phyloP scores from a whole-genome alignment of 2,329 filamentous ascomycete genomes.

The Ceratocystis huliohia region DNA sequence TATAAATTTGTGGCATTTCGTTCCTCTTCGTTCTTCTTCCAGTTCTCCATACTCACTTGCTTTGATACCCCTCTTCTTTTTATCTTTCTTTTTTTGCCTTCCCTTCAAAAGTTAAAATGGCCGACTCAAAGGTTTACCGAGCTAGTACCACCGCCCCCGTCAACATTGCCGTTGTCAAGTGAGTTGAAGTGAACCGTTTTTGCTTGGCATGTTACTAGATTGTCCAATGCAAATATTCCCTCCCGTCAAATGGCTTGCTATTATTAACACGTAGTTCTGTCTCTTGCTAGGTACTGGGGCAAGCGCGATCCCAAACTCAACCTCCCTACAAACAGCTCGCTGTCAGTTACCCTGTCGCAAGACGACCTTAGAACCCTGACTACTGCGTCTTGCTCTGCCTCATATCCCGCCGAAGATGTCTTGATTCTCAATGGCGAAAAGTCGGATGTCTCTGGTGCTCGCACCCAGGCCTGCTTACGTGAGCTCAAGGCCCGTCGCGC shows the following conservation, averaged over 20 bases:
- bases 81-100: background rate
- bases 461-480: slow-evolving; percentile 88
- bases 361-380: slow-evolving; percentile 88
- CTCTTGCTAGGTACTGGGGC: slow-evolving; percentile 60
- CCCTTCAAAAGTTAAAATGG: slow-evolving; percentile 29
- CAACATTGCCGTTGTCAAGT: slow-evolving; percentile 98
- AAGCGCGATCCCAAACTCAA: slow-evolving; percentile 91
- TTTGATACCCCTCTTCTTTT: slow-evolving; percentile 1
- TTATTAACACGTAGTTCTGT: background rate
- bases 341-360: slow-evolving; percentile 93
- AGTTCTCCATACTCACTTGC: background rate
- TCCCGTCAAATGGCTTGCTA: slow-evolving; percentile 11
- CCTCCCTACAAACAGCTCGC: slow-evolving; percentile 92
- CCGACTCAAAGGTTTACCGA: slow-evolving; percentile 56
- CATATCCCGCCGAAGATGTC: slow-evolving; percentile 53
- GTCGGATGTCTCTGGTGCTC: slow-evolving; percentile 74
- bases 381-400: slow-evolving; percentile 75
- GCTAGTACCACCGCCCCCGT: slow-evolving; percentile 94
- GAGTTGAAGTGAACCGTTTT: slow-evolving; percentile 20
- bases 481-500: slow-evolving; percentile 68
- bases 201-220: background rate
- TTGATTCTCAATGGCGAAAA: slow-evolving; percentile 72
- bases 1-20: background rate
- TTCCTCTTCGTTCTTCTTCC: background rate
- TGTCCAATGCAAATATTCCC: background rate